These are phyloP conservation scores for Dimargaris xerosporica DNA, from an alignment of 192 early-diverging fungal genomes.

Conservation along the genomic window DNA sequence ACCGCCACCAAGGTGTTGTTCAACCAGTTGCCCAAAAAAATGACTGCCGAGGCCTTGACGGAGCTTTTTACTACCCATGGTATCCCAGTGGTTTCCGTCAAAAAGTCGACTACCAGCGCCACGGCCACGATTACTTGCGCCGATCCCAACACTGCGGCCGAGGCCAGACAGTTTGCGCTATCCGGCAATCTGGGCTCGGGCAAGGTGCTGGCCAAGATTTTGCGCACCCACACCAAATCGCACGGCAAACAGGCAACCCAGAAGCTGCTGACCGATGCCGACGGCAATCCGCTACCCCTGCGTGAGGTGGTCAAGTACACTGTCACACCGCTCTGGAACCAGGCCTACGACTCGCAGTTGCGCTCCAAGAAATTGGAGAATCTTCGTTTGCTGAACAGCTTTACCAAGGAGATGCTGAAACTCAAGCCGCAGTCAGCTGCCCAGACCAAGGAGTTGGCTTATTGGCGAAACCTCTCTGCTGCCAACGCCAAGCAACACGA, in stretches of 20 bases:
- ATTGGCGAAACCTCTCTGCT: neutral
- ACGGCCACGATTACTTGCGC: neutral
- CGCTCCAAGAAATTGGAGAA: neutral
- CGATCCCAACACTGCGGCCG: too few relatives aligned
- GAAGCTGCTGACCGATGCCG: too few relatives aligned
- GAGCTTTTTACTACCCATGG: neutral
- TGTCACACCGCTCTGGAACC: neutral
- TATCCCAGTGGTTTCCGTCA: neutral
- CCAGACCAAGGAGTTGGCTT: neutral
- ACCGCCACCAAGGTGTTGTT: neutral
- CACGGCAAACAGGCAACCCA: too few relatives aligned
- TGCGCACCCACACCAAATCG: too few relatives aligned
- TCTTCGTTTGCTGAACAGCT: neutral
- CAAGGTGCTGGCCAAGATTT: too few relatives aligned
- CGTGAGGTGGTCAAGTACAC: too few relatives aligned
- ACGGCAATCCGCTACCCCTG: too few relatives aligned
- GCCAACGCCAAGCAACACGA: neutral
- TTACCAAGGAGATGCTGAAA: neutral
- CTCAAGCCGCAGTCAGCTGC: neutral
- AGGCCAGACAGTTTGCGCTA: too few relatives aligned
- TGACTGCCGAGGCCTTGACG: neutral
- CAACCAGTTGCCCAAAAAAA: neutral
- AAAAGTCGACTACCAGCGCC: neutral
- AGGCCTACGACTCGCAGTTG: neutral
- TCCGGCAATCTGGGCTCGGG: too few relatives aligned